Evolutionary conservation across 306 rosid species (phyloP), one percentile per base, ranked within the genome.

Genomic region (Alnus rubra): DNA sequence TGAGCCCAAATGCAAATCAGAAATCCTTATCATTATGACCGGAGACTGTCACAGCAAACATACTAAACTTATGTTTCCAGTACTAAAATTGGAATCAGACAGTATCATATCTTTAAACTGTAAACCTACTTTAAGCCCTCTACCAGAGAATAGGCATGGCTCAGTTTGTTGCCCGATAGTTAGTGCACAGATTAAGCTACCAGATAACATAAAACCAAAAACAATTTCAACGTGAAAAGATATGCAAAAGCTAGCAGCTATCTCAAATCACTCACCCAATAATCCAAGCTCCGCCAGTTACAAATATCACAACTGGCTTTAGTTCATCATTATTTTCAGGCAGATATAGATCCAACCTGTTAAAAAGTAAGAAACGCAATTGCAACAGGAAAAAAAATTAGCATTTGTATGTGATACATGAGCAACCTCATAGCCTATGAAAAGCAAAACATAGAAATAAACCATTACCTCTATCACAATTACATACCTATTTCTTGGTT

Each of bases 231-330:
- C 30, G 49, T 13, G 71, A 23, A 77, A 79, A 78, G 55, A 30
- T 44, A 75, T 70, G 55, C 30, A 82, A 81, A 74, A 63, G 70
- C 78, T 75, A 9, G 31, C 33, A 84, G 68, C 74, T 13, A 71
- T 76, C 79, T 52, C 35, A 83, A 75, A 76, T 53, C 73, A 86
- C 94, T 84, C 73, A 96, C 99, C 99, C 99, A 71, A 93, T 96
- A 77, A 96, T 96, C 99, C 99, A 96, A 63, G 99, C 99, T 85
- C 99, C 99, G 64, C 99, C 98, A 4, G 98, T 96, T 74, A 96
- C 99, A 80, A 96, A 96, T 81, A 96, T 90, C 79, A 93, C 88
- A 78, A 96, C 97, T 31, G 98, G 98, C 88, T 88, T 91, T 62
- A 88, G 87, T 83, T 84, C 76, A 28, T 76, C 80, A 74, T 63